Conservation (phyloP, 352 stramenopile genomes). For the Phytophthora niederhauseri region DNA sequence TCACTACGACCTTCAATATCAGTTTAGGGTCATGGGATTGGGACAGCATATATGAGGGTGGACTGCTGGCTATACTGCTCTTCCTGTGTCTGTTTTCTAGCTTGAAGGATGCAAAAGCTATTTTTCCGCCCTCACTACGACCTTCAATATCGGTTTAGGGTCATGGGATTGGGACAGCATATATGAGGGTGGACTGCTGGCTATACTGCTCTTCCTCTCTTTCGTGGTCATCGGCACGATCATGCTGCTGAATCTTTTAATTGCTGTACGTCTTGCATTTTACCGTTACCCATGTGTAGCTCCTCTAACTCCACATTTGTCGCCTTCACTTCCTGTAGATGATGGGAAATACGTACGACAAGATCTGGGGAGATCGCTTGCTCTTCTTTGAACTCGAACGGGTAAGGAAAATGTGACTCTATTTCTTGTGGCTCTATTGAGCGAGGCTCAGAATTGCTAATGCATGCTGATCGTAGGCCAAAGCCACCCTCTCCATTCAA, state of each 20-base stretch:
- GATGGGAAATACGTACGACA: constrained; percentile 87
- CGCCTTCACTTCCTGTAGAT: constrained; percentile 35
- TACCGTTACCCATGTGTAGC: neutral
- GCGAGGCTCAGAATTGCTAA: constrained; percentile 7
- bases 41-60: constrained; percentile 72
- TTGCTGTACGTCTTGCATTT: constrained; percentile 54
- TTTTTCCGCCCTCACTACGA: constrained; percentile 56
- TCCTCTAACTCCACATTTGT: neutral
- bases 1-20: constrained; percentile 72
- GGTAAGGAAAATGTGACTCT: constrained; percentile 33
- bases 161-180: constrained; percentile 81
- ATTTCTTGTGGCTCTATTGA: constrained; percentile 15
- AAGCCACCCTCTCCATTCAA: constrained; percentile 80
- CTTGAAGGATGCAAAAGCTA: constrained; percentile 75
- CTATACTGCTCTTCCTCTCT: constrained; percentile 70
- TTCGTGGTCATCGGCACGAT: constrained; percentile 84
- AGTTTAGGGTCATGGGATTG: constrained; percentile 82
- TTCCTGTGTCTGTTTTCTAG: constrained; percentile 53
- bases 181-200: constrained; percentile 69
- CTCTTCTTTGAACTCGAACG: constrained; percentile 84
- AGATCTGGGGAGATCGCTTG: constrained; percentile 82
- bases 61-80: constrained; percentile 68
- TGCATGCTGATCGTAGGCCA: constrained; percentile 43
- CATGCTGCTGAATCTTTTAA: constrained; percentile 82
- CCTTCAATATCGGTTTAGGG: constrained; percentile 77